phyloP scores from a whole-genome alignment of 179 eudicot species.

The Gypsophila paniculata region DNA sequence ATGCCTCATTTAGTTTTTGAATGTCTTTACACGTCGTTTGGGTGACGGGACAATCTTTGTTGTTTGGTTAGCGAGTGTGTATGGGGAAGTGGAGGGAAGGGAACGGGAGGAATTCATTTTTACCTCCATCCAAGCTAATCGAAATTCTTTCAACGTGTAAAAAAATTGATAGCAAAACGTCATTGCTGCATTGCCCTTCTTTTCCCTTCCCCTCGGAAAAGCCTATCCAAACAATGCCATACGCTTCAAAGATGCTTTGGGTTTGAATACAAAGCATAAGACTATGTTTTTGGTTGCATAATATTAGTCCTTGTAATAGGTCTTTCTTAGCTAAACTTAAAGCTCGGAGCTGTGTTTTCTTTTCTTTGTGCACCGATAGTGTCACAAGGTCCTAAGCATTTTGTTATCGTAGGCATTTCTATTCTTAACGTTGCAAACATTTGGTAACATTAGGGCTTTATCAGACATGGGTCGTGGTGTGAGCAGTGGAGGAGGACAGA shows the following conservation, averaged over 20 bases:
- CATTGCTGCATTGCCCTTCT: background rate
- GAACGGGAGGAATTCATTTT: background rate
- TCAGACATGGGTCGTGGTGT: slow-evolving; percentile 62
- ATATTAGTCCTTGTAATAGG: background rate
- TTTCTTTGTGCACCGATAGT: background rate
- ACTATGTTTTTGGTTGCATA: too few species aligned
- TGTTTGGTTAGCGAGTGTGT: background rate
- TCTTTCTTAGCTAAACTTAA: background rate
- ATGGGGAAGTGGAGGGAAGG: background rate
- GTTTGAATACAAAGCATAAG: too few species aligned
- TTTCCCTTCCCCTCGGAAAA: too few species aligned
- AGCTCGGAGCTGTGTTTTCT: background rate
- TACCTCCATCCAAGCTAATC: background rate
- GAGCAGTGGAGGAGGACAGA: slow-evolving; percentile 73
- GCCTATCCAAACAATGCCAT: too few species aligned
- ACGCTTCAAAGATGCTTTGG: too few species aligned
- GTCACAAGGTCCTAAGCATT: background rate
- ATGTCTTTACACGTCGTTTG: background rate
- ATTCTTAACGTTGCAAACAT: background rate
- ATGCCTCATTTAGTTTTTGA: background rate
- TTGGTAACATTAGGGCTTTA: background rate
- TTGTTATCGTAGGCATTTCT: background rate
- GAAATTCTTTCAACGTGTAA: background rate
- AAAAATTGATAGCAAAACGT: too few species aligned
- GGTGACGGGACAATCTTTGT: background rate